phyloP scores from a whole-genome alignment of 148 eudicot genomes.

The Cornus kousa region DNA sequence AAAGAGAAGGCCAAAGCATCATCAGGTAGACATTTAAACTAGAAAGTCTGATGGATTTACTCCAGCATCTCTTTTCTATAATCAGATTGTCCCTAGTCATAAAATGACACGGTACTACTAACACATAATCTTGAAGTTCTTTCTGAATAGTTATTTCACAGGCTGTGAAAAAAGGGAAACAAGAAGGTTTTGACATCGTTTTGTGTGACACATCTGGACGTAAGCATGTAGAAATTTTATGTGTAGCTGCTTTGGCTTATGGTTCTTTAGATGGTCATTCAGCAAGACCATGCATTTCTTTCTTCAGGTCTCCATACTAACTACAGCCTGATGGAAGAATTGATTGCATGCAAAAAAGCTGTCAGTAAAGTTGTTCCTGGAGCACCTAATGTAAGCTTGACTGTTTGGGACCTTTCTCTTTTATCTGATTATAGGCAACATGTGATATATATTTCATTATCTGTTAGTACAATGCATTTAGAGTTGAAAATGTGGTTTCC shows the following conservation, averaged over 20 bases:
- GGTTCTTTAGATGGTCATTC: neutral
- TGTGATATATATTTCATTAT: neutral
- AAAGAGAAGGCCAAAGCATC: conserved; percentile 89
- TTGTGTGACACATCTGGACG: conserved; percentile 99
- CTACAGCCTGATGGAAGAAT: conserved; percentile 96
- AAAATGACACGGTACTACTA: conserved; percentile 22
- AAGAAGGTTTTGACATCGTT: conserved; percentile 76
- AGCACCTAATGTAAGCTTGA: conserved; percentile 82
- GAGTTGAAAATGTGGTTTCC: neutral
- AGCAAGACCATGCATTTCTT: neutral
- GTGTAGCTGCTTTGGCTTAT: conserved; percentile 3
- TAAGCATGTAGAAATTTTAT: conserved; percentile 39
- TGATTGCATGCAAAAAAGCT: conserved; percentile 81
- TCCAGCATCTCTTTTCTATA: conserved; percentile 7
- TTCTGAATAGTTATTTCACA: conserved; percentile 88
- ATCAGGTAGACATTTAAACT: conserved; percentile 51
- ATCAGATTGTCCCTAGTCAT: conserved; percentile 5
- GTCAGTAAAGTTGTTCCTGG: conserved; percentile 74
- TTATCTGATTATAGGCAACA: neutral
- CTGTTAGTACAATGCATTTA: neutral
- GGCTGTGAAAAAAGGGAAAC: conserved; percentile 94
- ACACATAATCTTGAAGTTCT: conserved; percentile 55
- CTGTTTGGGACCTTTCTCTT: neutral
- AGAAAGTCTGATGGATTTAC: neutral
- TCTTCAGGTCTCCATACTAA: conserved; percentile 91